Evolutionary conservation across 805 yeast species (phyloP), one percentile per base, ranked within the genome.

Genomic region (Yarrowia alimentaria): DNA sequence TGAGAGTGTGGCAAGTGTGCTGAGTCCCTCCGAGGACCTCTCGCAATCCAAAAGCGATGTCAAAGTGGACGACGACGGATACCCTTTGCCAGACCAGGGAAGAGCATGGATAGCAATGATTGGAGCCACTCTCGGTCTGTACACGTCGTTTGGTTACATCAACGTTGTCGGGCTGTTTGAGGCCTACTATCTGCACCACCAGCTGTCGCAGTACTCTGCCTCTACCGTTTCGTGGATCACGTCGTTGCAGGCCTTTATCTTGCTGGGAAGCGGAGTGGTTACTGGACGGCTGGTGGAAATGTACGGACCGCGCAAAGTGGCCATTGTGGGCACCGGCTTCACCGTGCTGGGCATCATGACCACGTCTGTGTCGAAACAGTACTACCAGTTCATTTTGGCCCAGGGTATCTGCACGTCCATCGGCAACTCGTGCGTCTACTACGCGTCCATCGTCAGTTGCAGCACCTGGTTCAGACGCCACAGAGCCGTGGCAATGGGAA

Each of bases 301-400:
- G 16, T 60, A 61, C n/a, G 58, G 60, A 17, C 35, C 56, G 31
- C 56, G 53, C 17, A 37, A 13, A 22, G 25, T 61, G 43, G 35
- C 57, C 37, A 45, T 52, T 13, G 53, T 48, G 6, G 68, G 68
- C 4, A 54, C 64, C 1, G 40, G 58, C 9, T 22, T 64, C 24
- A 38, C 57, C n/a, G 55, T 59, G 6, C 56, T 60, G 13, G 65
- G 65, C 0, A 54, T 65, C 42, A 64, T 66, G 66, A 60, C 65
- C 57, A 56, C 64, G 6, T 59, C 65, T 6, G 47, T 65, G 29
- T 70, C 76, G 38, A 61, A 62, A 3, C 59, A 67, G 12, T 65
- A 72, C 10, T 75, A 70, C 60, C 83, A 79, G 53, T 71, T 80
- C 52, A 65, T 80, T 30, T 60, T 79, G 7, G 69, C 77, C 10